phyloP scores from a whole-genome alignment of 306 rosid species.

The Carpinus fangiana region DNA sequence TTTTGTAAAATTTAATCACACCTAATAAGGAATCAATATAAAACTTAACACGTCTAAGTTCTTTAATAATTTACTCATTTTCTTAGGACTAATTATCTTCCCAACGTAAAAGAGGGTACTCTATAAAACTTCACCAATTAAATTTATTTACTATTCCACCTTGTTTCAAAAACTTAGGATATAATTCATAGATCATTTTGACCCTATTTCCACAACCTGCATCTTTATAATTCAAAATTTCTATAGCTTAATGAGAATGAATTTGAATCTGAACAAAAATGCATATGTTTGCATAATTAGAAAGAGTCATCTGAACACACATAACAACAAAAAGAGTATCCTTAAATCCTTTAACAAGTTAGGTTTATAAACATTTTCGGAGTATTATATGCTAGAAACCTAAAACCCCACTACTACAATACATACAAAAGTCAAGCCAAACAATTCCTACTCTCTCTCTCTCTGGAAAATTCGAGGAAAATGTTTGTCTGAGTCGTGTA shows the following conservation, averaged over 20 bases:
- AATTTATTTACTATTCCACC: too few species aligned
- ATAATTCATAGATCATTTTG: too few species aligned
- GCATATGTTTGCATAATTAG: neutral
- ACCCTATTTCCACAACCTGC: slow-evolving; percentile 4
- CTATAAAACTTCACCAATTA: too few species aligned
- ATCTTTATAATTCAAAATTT: neutral
- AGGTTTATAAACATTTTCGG: neutral
- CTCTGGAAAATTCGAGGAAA: neutral
- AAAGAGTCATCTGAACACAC: neutral
- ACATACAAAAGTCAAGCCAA: neutral
- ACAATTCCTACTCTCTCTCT: neutral
- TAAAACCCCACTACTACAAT: neutral
- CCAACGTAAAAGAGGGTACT: too few species aligned
- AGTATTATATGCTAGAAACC: neutral
- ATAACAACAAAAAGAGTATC: neutral
- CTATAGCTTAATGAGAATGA: too few species aligned
- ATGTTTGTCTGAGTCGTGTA: slow-evolving; percentile 1
- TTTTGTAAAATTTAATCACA: too few species aligned
- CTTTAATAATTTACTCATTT: too few species aligned
- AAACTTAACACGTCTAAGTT: too few species aligned
- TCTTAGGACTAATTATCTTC: too few species aligned
- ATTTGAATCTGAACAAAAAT: too few species aligned
- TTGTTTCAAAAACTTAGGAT: too few species aligned
- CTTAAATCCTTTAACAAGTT: neutral
- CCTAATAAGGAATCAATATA: too few species aligned